Evolutionary conservation across 768 basidiomycete species (phyloP).

Genomic region (Porphyrellus cyaneotinctus): DNA sequence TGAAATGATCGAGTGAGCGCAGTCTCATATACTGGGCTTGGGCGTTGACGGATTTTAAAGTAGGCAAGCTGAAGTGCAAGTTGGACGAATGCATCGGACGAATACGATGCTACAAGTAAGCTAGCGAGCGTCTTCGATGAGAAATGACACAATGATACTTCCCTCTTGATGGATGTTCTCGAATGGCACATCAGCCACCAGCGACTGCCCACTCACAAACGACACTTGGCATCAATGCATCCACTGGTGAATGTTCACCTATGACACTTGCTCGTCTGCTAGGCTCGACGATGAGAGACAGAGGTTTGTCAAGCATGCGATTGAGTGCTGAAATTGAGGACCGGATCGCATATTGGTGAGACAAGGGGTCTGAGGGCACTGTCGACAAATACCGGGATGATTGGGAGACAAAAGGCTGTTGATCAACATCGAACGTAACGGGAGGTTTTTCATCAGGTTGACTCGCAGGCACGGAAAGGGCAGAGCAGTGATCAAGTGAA

Average conservation of each 20-base stretch:
- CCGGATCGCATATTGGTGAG: slow-evolving; percentile 73
- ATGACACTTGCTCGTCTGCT: slow-evolving; percentile 80
- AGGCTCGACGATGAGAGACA: slow-evolving; percentile 78
- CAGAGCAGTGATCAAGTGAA: slow-evolving; percentile 73
- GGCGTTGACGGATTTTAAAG: slow-evolving; percentile 69
- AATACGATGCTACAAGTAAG: slow-evolving; percentile 40
- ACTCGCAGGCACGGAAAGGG: slow-evolving; percentile 25
- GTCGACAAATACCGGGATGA: slow-evolving; percentile 10
- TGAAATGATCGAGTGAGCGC: slow-evolving; percentile 83
- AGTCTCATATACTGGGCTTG: slow-evolving; percentile 92
- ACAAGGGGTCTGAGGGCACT: slow-evolving; percentile 42
- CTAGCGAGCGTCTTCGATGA: background rate
- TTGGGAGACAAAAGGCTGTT: slow-evolving; percentile 1
- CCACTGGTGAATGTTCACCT: slow-evolving; percentile 89
- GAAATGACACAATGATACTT: slow-evolving; percentile 22
- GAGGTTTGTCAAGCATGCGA: slow-evolving; percentile 88
- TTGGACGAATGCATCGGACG: slow-evolving; percentile 86
- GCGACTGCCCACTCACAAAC: slow-evolving; percentile 77
- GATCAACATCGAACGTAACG: slow-evolving; percentile 33
- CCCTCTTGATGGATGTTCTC: background rate
- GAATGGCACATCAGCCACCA: slow-evolving; percentile 38
- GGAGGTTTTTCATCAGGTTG: slow-evolving; percentile 22
- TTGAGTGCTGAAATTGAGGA: slow-evolving; percentile 66
- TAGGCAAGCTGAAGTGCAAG: slow-evolving; percentile 91
- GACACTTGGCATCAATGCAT: slow-evolving; percentile 86